phyloP scores from a whole-genome alignment of 352 stramenopile species.

The Aphanomyces euteiches region DNA sequence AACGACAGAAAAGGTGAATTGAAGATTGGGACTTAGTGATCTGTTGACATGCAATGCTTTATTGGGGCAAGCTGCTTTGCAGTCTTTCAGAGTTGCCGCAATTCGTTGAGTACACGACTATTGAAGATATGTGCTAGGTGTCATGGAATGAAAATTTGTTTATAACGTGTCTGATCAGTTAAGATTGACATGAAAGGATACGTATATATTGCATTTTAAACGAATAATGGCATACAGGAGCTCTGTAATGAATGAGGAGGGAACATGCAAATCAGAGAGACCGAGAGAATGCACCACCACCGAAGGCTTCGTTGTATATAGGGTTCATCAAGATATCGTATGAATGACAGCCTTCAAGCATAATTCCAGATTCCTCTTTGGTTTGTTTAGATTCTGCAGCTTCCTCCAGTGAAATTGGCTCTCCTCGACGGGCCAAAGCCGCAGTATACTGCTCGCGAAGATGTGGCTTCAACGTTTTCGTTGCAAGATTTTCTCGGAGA shows the following conservation, averaged over 20 bases:
- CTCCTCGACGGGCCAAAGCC: background rate
- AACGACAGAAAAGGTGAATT: too few species aligned
- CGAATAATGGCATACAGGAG: background rate
- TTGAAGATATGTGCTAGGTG: too few species aligned
- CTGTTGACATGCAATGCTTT: too few species aligned
- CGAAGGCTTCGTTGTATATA: conserved; percentile 27
- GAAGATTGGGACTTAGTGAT: too few species aligned
- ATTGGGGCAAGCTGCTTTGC: too few species aligned
- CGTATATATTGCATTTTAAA: background rate
- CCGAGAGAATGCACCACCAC: conserved; percentile 20
- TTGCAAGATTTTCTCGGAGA: conserved; percentile 12
- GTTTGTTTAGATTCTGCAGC: background rate
- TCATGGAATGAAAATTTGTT: conserved; percentile 1
- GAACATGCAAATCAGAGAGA: background rate
- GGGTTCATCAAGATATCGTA: conserved; percentile 28
- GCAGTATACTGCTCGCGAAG: conserved; percentile 3
- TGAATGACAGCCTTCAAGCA: conserved; percentile 21
- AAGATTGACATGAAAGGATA: background rate
- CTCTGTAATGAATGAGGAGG: too few species aligned
- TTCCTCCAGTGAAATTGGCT: background rate
- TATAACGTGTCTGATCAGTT: background rate
- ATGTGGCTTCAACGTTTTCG: conserved; percentile 12
- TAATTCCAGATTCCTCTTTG: background rate
- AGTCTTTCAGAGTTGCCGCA: too few species aligned
- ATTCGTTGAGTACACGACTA: too few species aligned